A percentile compares a stretch with the other conserved stretches of the same genome.
Evolutionary conservation across 768 basidiomycete genomes (phyloP).

Genomic region (Gautieria morchelliformis): DNA sequence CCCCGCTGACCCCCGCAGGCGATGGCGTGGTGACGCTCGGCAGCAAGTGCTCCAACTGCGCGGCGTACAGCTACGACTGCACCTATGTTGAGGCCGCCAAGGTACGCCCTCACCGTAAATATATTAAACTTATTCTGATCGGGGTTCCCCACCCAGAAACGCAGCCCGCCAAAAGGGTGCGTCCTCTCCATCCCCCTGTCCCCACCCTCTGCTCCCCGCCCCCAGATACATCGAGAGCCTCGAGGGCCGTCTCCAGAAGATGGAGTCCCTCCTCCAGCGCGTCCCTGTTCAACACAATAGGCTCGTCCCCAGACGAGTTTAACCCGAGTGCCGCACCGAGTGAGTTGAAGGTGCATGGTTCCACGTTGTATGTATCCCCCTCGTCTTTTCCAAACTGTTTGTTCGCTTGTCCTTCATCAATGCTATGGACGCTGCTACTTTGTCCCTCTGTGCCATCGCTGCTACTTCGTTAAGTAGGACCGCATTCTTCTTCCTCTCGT

Average conservation of each 20-base stretch:
- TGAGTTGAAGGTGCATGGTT: too few relatives aligned
- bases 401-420: too few relatives aligned
- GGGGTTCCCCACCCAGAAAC: slow-evolving; percentile 33
- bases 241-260: slow-evolving; percentile 41
- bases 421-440: too few relatives aligned
- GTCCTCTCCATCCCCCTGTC: not conserved
- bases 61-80: slow-evolving; percentile 48
- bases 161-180: slow-evolving; percentile 34
- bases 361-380: too few relatives aligned
- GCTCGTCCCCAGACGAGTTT: too few relatives aligned
- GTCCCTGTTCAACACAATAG: slow-evolving; percentile 14
- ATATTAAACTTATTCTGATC: slow-evolving; percentile 5
- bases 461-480: too few relatives aligned
- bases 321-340: too few relatives aligned
- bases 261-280: slow-evolving; percentile 39
- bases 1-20: slow-evolving; percentile 12
- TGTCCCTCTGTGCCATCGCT: too few relatives aligned
- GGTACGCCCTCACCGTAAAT: slow-evolving; percentile 28
- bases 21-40: slow-evolving; percentile 14
- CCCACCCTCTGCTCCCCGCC: not conserved
- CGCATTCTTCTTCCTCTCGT: too few relatives aligned
- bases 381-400: too few relatives aligned
- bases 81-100: slow-evolving; percentile 62
- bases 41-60: slow-evolving; percentile 47
- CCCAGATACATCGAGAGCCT: slow-evolving; percentile 39